Evolutionary conservation across 768 basidiomycete genomes (phyloP), one percentile per base, ranked within the genome.

Genomic region (Leccinum arenicola): DNA sequence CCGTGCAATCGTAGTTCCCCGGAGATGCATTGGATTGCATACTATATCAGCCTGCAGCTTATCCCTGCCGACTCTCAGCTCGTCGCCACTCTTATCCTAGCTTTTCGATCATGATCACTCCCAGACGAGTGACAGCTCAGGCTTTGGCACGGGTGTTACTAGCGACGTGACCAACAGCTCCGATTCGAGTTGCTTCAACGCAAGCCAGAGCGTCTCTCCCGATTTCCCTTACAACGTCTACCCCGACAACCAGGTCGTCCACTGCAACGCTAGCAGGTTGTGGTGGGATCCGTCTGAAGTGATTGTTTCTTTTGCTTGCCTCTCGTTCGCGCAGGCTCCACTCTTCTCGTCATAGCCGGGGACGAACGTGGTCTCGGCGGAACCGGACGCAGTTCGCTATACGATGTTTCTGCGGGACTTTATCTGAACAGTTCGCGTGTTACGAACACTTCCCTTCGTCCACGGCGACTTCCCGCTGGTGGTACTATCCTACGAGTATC

Each of bases 401-500:
- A 25, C 23, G 23, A 25, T 25, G 23, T 25, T 25, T 25, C 23
- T 25, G 23, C 23, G 23, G 23, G 23, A 25, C 23, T 25, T 25
- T 25, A 25, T 25, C 23, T 25, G 23, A 25, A 25, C 23, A 25
- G 23, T 25, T 25, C 23, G 23, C 27, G 27, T 27, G 29, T 29
- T 29, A 29, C 29, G 29, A 29, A 29, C 29, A 71, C 62, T 15
- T 88, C 53, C 91, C 91, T 0, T 89, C 86, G 53, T 91, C 90
- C 4, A 93, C 91, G 2, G 80, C 88, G 25, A 3, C 78, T 75
- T 56, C 88, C 91, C 9, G 91, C 91, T 27, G 91, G 91, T 38
- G 89, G 88, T 0, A 76, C 76, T 38, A 87, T 68, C 82, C 87
- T 0, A 91, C 88, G 0, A 79, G 78, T 50, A 71, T 78, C 19